Conservation (phyloP, 2,329 filamentous ascomycete species). For the Exophiala calicioides region DNA sequence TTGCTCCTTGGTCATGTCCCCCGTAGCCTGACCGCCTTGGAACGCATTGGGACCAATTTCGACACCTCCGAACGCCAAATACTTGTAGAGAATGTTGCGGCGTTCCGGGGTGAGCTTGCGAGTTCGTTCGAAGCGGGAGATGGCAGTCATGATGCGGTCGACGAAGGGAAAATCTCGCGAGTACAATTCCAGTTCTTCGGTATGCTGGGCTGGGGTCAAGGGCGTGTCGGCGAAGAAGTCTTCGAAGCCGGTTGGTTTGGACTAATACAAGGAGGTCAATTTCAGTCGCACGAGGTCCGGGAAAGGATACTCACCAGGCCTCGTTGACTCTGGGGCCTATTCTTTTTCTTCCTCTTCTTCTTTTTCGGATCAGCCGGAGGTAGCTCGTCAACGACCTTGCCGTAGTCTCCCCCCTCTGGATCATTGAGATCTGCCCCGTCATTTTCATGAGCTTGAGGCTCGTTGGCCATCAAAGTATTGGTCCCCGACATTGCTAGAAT, state of each 20-base stretch:
- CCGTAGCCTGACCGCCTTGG: constrained; percentile 61
- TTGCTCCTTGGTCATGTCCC: constrained; percentile 63
- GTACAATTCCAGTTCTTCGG: constrained; percentile 70
- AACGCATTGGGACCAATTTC: constrained; percentile 65
- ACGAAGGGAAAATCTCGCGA: constrained; percentile 57
- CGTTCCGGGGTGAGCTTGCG: constrained; percentile 70
- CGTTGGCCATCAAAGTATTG: no score
- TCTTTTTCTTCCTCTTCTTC: constrained; percentile 40
- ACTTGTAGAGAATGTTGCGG: constrained; percentile 70
- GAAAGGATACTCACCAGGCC: constrained; percentile 35
- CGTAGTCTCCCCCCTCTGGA: constrained; percentile 11
- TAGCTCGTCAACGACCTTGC: constrained; percentile 19
- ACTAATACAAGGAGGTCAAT: no score
- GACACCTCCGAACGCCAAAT: constrained; percentile 80
- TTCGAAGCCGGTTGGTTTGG: constrained; percentile 68
- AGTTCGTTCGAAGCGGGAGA: constrained; percentile 76
- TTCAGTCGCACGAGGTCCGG: no score
- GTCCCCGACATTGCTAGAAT: no score
- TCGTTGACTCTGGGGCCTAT: constrained; percentile 43
- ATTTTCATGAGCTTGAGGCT: no score
- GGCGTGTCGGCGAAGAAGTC: constrained; percentile 80
- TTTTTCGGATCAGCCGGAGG: constrained; percentile 15
- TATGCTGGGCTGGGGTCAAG: constrained; percentile 67
- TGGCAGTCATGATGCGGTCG: constrained; percentile 77
- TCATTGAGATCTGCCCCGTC: constrained; percentile 7